These are phyloP conservation scores for Taxawa tesnikishii DNA, from an alignment of 2,329 filamentous ascomycete genomes.

Conservation along the genomic window DNA sequence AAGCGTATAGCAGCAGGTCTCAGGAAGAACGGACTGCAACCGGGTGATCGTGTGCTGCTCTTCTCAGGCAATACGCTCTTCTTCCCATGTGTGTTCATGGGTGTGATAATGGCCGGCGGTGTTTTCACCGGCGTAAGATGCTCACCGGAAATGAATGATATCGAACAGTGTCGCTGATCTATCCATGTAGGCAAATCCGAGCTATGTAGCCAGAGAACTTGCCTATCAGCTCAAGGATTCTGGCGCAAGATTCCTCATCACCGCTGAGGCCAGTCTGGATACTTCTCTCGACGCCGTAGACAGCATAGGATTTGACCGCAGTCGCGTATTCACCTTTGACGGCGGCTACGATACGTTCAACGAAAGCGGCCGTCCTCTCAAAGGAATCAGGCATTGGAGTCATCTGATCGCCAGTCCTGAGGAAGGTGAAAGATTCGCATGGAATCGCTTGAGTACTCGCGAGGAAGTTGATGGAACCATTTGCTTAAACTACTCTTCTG, in stretches of 20 bases:
- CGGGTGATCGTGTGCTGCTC: slow-evolving; percentile 59
- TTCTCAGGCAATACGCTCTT: slow-evolving; percentile 65
- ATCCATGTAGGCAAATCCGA: slow-evolving; percentile 64
- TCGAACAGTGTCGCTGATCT: too few relatives aligned
- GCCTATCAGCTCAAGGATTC: slow-evolving; percentile 65
- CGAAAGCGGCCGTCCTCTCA: slow-evolving; percentile 15
- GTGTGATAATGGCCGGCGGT: slow-evolving; percentile 64
- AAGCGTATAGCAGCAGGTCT: slow-evolving; percentile 59
- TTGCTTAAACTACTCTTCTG: slow-evolving; percentile 67
- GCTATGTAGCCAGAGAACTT: slow-evolving; percentile 57
- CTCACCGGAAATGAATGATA: too few relatives aligned
- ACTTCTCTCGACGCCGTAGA: slow-evolving; percentile 55
- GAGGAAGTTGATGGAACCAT: slow-evolving; percentile 42
- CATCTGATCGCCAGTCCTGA: slow-evolving; percentile 41
- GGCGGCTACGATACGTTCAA: slow-evolving; percentile 35
- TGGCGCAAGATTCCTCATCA: slow-evolving; percentile 54
- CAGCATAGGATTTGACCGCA: slow-evolving; percentile 40
- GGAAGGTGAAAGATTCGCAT: slow-evolving; percentile 47
- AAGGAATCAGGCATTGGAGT: slow-evolving; percentile 50
- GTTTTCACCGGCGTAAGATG: slow-evolving; percentile 68
- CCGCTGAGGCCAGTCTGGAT: slow-evolving; percentile 46
- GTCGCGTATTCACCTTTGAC: slow-evolving; percentile 55
- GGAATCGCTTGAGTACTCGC: slow-evolving; percentile 44
- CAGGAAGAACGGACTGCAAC: slow-evolving; percentile 50
- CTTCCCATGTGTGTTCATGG: slow-evolving; percentile 59